phyloP scores from a whole-genome alignment of 2,329 filamentous ascomycete genomes.

The Nectriaceae sp. region DNA sequence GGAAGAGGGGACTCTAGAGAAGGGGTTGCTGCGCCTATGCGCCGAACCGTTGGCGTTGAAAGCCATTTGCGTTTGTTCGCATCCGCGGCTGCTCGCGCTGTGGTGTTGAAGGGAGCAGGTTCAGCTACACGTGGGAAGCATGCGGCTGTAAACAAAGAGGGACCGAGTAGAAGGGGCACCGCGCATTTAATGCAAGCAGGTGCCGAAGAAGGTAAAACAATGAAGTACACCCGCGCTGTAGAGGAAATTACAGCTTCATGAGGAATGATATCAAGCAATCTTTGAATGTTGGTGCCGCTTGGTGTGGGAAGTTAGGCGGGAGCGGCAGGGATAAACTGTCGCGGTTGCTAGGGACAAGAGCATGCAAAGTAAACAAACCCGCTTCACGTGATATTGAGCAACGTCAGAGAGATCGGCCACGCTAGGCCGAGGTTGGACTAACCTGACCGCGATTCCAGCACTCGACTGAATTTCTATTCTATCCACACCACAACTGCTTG shows the following conservation, averaged over 20 bases:
- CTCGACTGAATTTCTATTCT: conserved; percentile 8
- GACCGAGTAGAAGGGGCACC: conserved; percentile 5
- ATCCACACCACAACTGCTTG: neutral
- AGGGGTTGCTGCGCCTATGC: conserved; percentile 79
- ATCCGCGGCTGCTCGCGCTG: conserved; percentile 29
- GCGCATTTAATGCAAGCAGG: conserved; percentile 4
- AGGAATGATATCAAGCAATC: conserved; percentile 27
- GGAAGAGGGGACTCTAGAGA: conserved; percentile 70
- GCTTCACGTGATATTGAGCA: conserved; percentile 21
- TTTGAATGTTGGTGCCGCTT: conserved; percentile 11
- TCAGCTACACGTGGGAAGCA: conserved; percentile 13
- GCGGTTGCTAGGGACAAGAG: conserved; percentile 29
- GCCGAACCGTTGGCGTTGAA: conserved; percentile 45
- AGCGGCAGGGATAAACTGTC: conserved; percentile 21
- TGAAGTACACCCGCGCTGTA: conserved; percentile 25
- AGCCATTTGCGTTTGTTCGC: conserved; percentile 33
- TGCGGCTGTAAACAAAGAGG: conserved; percentile 27
- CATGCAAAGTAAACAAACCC: conserved; percentile 29
- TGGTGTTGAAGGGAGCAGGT: conserved; percentile 12
- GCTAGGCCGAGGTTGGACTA: conserved; percentile 20
- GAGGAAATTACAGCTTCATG: conserved; percentile 24
- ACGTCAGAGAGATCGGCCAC: neutral
- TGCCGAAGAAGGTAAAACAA: conserved; percentile 18
- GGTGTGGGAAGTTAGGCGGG: conserved; percentile 15
- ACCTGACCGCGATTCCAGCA: conserved; percentile 9